Base-by-base conservation (phyloP, 306 rosid genomes). In the Cyclanthera cordifolia region DNA sequence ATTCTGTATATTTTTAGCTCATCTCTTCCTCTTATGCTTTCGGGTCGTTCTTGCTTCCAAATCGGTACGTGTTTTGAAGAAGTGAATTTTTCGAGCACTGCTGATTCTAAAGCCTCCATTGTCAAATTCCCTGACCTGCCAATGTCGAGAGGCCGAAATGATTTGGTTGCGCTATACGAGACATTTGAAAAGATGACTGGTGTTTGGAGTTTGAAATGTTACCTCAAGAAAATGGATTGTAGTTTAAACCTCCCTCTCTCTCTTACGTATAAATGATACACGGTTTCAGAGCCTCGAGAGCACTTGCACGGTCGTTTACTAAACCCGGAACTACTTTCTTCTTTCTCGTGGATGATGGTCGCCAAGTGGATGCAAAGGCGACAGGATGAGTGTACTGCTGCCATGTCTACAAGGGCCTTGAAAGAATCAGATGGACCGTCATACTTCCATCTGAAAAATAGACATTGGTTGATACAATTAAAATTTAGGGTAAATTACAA, bases 321-420 rank as follows among this genome's bases (percentile, higher is more conserved):
- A 79, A 86, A 79, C 69, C 58, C 55, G 4, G 75, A 85, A 55
- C 85, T 82, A 69, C 55, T 83, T 77, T 93, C 99, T 77, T 93
- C 99, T 81, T 79, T 81, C 73, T 88, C 91, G 45, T 72, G 85
- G 73, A 83, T 86, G 46, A 8, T 6, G 2, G 99, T 86, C 34
- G 96, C 99, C 86, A 93, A 79, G 79, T 90, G 95, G 81, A 93
- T 85, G 85, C 99, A 93, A 75, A 93, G 96, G 76, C 99, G 99
- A 73, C 99, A 93, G 13, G 99, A 93, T 59, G 96, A 93, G 85
- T 93, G 99, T 73, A 93, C 95, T 28, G 95, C 95, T 54, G 99
- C 99, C 99, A 93, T 93, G 83, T 93, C 99, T 72, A 93, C 87
- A 27, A 93, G 90, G 51, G 99, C 99, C 87, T 93, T 93, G 91